Evolutionary conservation across 768 basidiomycete species (phyloP), one percentile per base, ranked within the genome.

Genomic region (Strobilomyces echinocephalus): DNA sequence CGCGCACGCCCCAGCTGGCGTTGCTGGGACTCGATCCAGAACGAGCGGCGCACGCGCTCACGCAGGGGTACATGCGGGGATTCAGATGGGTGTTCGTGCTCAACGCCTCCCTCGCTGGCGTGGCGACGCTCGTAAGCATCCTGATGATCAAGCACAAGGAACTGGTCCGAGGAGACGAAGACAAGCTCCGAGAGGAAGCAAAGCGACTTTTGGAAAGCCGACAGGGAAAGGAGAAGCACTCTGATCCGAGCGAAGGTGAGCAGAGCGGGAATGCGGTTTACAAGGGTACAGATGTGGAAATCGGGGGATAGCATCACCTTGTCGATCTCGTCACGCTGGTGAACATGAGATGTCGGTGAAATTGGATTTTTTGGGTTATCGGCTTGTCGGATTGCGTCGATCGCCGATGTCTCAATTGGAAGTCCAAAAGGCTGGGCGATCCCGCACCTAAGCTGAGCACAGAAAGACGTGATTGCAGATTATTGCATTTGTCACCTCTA

Each of bases 111-210:
- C 8, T 52, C 28, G 43, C 51, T 4, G 12, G 35, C 28, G 28
- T 52, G 2, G 51, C 43, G 21, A 24, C 20, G 28, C 16, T 46
- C 20, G n/a, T 7, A 2, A 49, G 48, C 48, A 18, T 49, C 42
- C 35, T 51, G 24, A 50, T 50, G 49, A 50, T 50, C 49, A 50
- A 43, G 24, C 49, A 50, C n/a, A 34, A 33, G 33, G 33, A 43
- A 14, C 50, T 51, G 14, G 8, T 18, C 10, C 42, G 50, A 20
- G 50, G 24, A 26, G 49, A 50, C 28, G 49, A 50, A 20, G 39
- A 41, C 3, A 41, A 7, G 30, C 46, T 47, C 35, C 21, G 46
- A 16, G 34, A 16, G 18, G 46, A 47, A 9, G 46, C 46, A 1
- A 34, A 35, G 14, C 46, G 7, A 16, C 20, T 46, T 35, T 26